Base-by-base conservation (phyloP, 108 stramenopile species). In the Poteriospumella lacustris region DNA sequence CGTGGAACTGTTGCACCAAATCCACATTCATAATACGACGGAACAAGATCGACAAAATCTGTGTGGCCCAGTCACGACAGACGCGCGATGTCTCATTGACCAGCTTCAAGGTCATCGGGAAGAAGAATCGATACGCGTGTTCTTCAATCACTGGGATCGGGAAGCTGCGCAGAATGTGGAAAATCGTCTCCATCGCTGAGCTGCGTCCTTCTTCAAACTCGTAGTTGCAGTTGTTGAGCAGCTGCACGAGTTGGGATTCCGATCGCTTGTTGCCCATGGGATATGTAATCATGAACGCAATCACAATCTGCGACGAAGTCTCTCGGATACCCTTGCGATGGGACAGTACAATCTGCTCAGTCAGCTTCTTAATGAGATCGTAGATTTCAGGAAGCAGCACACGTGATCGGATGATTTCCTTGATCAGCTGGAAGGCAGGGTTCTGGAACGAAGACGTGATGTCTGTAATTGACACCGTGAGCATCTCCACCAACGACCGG, bases 141-240 rank as follows among this genome's bases (percentile, higher is more conserved):
- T 76, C 82, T 58, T 92, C 87, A 43, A 95, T 43, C 31, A 92
- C 76, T 2, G 84, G 83, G 1, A 79, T 58, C 15, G 92, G 92
- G 2, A 95, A 78, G 68, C 87, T 88, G 59, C 90, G 84, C 52
- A 93, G 79, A 28, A 92, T 73, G 0, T 83, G 44, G 1, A 67
- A 58, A 15, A 93, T 68, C 24, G 91, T 76, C 33, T 81, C 76
- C 58, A 93, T 83, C 33, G 89, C 95, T 19, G 92, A 89, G 42
- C 89, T 68, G 75, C 93, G 76, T 3, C 95, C 95, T 41, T 93
- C 95, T 68, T 91, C 89, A 77, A 89, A 90, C 77, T 93, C 91
- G 77, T 93, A 95, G 40, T 89, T 89, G 19, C 91, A 82, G 80
- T 95, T 95, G 0, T 91, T 79, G 28, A 94, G 76, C 36, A 92